A percentile compares a stretch with the other conserved stretches of the same genome.
Conservation (phyloP, 1,284 basidiomycete species). For the Cutaneotrichosporon mucoides region DNA sequence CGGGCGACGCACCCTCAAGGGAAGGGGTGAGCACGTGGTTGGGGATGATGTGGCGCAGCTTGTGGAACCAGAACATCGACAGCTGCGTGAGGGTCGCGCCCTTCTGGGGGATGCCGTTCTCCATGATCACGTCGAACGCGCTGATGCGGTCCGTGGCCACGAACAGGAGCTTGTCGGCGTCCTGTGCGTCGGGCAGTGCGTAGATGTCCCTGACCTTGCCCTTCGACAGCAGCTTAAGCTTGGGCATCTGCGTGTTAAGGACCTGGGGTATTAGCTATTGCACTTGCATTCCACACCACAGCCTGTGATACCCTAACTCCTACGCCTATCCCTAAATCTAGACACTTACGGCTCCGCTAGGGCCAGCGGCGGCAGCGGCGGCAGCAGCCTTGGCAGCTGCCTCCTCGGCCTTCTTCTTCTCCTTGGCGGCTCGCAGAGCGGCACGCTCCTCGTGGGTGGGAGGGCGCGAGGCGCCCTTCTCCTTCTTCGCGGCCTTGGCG, state of each 20-base stretch:
- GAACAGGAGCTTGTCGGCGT: constrained; percentile 68
- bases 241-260: constrained; percentile 50
- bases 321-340: not conserved
- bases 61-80: constrained; percentile 93
- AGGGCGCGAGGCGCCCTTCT: constrained; percentile 26
- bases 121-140: constrained; percentile 92
- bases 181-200: constrained; percentile 57
- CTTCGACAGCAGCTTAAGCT: constrained; percentile 63
- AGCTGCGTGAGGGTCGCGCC: constrained; percentile 85
- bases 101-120: constrained; percentile 90
- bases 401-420: constrained; percentile 44
- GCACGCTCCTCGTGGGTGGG: constrained; percentile 47
- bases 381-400: constrained; percentile 30
- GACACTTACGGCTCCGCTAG: constrained; percentile 1
- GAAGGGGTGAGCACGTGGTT: constrained; percentile 77
- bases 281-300: not conserved
- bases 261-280: constrained; percentile 12
- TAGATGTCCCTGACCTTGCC: constrained; percentile 96
- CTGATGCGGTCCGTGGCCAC: constrained; percentile 95
- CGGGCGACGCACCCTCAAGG: constrained; percentile 17
- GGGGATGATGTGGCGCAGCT: constrained; percentile 69
- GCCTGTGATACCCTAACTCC: not conserved
- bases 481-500: constrained; percentile 12
- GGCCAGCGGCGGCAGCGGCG: constrained; percentile 11
- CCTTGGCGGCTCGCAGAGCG: constrained; percentile 38